A percentile compares a stretch with the other conserved stretches of the same genome.
phyloP scores from a whole-genome alignment of 148 eudicot species.

The Diospyros lotus region DNA sequence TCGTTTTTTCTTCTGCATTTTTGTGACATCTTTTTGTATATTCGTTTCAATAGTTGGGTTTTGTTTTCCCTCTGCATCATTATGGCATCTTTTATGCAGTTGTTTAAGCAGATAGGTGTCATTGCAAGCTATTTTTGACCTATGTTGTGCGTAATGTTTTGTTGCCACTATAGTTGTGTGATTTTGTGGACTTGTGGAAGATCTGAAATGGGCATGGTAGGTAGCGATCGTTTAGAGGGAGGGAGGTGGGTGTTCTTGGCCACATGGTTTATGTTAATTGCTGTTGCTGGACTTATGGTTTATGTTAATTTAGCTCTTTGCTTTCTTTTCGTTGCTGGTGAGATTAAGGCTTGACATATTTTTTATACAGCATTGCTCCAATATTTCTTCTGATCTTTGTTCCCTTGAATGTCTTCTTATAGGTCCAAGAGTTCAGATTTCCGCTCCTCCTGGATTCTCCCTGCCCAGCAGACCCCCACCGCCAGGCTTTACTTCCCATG shows the following conservation, averaged over 20 bases:
- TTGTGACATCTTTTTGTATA: neutral
- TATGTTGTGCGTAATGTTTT: neutral
- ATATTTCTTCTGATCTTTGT: neutral
- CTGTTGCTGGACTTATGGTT: too few species aligned
- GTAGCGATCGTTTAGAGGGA: neutral
- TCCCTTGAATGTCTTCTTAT: slow-evolving; percentile 11
- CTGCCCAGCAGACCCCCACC: slow-evolving; percentile 72
- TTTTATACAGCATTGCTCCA: neutral
- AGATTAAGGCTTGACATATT: too few species aligned
- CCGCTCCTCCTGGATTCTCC: slow-evolving; percentile 94
- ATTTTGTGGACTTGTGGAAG: neutral
- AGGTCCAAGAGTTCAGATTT: slow-evolving; percentile 71
- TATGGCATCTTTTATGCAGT: neutral
- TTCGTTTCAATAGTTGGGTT: neutral
- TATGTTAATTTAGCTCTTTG: neutral
- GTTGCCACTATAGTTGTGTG: neutral
- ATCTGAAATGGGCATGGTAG: neutral
- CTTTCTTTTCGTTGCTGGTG: too few species aligned
- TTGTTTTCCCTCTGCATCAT: neutral
- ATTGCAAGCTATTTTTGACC: neutral
- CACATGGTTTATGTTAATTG: too few species aligned
- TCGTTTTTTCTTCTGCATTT: too few species aligned
- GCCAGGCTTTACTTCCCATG: slow-evolving; percentile 77
- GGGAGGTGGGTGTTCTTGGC: too few species aligned
- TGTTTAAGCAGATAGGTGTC: neutral